phyloP scores from a whole-genome alignment of 2,329 filamentous ascomycete species.

The Periconia sp. region DNA sequence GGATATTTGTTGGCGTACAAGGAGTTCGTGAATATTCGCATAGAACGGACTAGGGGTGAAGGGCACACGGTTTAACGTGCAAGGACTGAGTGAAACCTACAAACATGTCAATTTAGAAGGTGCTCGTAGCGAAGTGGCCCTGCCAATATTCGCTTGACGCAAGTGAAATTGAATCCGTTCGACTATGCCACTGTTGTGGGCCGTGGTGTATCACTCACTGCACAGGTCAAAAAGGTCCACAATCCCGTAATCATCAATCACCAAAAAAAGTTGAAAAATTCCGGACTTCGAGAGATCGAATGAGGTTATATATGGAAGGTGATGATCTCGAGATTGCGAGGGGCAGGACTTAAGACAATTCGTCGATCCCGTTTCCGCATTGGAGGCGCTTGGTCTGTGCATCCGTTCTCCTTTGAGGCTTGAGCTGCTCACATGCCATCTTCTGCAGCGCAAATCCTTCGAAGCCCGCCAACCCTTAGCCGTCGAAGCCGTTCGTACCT shows the following conservation, averaged over 20 bases:
- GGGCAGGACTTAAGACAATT: not conserved
- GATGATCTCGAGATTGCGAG: not conserved
- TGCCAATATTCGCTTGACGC: not conserved
- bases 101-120: not conserved
- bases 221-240: not conserved
- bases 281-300: too few relatives aligned
- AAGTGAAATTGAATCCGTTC: not conserved
- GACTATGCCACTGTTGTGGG: not conserved
- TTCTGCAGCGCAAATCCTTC: slow-evolving; percentile 24
- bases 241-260: not conserved
- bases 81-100: not conserved
- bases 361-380: slow-evolving; percentile 14
- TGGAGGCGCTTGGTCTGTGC: slow-evolving; percentile 10
- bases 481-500: not conserved
- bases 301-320: too few relatives aligned
- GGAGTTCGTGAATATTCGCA: not conserved
- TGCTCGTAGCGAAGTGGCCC: not conserved
- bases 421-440: not conserved
- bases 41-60: not conserved
- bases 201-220: not conserved
- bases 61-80: not conserved
- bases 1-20: not conserved
- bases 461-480: slow-evolving; percentile 10
- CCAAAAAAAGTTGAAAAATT: too few relatives aligned
- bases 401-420: not conserved